These are phyloP conservation scores for Solanum sejunctum DNA, from an alignment of 257 asterid species.

Conservation along the genomic window DNA sequence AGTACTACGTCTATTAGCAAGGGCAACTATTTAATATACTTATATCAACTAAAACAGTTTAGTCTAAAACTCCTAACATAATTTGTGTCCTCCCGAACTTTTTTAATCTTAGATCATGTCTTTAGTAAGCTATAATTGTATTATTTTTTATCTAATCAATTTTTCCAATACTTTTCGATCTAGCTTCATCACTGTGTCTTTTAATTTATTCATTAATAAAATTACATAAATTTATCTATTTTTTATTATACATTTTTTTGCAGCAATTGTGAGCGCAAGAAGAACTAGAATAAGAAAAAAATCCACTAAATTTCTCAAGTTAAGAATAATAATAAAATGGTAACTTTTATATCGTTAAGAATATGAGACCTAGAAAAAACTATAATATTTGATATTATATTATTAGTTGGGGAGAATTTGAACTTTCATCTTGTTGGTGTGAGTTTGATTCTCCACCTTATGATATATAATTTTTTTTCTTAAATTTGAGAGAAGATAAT, in stretches of 20 bases:
- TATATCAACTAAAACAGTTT: too few relatives aligned
- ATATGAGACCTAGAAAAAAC: neutral
- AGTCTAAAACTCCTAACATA: too few relatives aligned
- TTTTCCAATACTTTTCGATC: too few relatives aligned
- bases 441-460: neutral
- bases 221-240: neutral
- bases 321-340: neutral
- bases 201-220: neutral
- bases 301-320: neutral
- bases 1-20: neutral
- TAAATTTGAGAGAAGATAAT: neutral
- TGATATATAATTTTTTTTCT: too few relatives aligned
- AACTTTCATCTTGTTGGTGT: neutral
- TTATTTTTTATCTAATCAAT: too few relatives aligned
- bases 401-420: neutral
- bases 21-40: neutral
- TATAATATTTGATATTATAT: neutral
- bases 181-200: neutral
- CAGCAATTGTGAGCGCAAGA: neutral
- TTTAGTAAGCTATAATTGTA: neutral
- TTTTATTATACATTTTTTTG: neutral
- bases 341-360: neutral
- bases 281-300: neutral
- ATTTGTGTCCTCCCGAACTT: too few relatives aligned
- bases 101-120: too few relatives aligned